A percentile compares a stretch with the other conserved stretches of the same genome.
phyloP scores from a whole-genome alignment of 768 basidiomycete genomes.

The Tephrocybe rancida region DNA sequence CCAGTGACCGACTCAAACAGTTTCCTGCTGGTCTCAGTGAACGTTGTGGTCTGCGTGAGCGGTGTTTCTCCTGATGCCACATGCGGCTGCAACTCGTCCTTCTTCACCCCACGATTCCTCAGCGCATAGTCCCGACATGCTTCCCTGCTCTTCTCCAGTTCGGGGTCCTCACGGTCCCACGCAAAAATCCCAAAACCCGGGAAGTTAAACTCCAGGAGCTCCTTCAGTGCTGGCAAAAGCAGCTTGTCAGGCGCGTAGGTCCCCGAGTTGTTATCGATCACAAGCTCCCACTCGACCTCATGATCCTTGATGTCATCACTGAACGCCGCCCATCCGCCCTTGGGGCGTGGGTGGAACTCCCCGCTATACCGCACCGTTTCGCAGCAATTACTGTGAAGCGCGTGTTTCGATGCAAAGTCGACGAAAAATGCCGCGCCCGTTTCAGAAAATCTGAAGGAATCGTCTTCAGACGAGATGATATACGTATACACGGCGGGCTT shows the following conservation, averaged over 20 bases:
- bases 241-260: constrained; percentile 77
- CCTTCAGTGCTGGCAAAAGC: constrained; percentile 62
- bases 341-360: constrained; percentile 78
- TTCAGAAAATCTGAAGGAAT: constrained; percentile 81
- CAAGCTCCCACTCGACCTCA: constrained; percentile 74
- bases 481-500: constrained; percentile 89
- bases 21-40: constrained; percentile 6
- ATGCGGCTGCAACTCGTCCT: constrained; percentile 69
- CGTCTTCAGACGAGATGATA: constrained; percentile 74
- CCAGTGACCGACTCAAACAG: background rate
- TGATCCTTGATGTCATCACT: constrained; percentile 54
- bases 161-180: constrained; percentile 56
- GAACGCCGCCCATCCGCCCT: constrained; percentile 69
- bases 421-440: constrained; percentile 88
- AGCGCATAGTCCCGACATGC: constrained; percentile 71
- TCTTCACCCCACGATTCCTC: constrained; percentile 56
- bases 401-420: constrained; percentile 86
- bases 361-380: constrained; percentile 70
- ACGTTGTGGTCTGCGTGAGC: constrained; percentile 32
- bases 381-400: constrained; percentile 76
- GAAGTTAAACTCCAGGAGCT: constrained; percentile 75
- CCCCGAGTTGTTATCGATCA: constrained; percentile 86
- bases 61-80: constrained; percentile 55
- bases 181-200: constrained; percentile 60
- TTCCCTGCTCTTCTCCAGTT: constrained; percentile 58